Evolutionary conservation across 2,329 filamentous ascomycete genomes (phyloP).

Genomic region (Neospermospora avenae): DNA sequence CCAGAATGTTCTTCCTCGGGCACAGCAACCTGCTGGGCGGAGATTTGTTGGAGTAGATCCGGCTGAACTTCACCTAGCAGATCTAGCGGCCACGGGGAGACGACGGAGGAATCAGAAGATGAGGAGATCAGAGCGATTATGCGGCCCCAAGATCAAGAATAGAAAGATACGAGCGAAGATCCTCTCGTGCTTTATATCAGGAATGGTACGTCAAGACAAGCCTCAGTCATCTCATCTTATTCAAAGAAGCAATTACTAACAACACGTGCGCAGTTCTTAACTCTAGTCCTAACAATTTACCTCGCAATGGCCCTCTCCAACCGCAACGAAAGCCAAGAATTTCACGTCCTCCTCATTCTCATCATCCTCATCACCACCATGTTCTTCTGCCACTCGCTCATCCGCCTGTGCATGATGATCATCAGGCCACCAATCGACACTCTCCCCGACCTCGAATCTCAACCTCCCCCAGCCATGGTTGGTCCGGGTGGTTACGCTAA

Average conservation of each 20-base stretch:
- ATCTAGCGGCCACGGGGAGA: slow-evolving; percentile 43
- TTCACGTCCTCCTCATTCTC: slow-evolving; percentile 77
- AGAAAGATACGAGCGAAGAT: slow-evolving; percentile 52
- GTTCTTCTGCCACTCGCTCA: slow-evolving; percentile 76
- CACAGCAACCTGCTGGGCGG: slow-evolving; percentile 19
- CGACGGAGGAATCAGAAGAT: slow-evolving; percentile 37
- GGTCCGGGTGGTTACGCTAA: slow-evolving; percentile 64
- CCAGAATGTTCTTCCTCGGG: slow-evolving; percentile 14
- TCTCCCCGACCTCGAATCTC: slow-evolving; percentile 35
- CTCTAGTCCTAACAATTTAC: slow-evolving; percentile 40
- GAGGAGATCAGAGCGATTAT: slow-evolving; percentile 21
- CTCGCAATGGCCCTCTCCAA: slow-evolving; percentile 67
- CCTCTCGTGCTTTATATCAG: slow-evolving; percentile 62
- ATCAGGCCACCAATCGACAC: slow-evolving; percentile 37
- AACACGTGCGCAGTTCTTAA: slow-evolving; percentile 23
- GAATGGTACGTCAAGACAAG: slow-evolving; percentile 38
- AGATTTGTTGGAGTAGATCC: slow-evolving; percentile 44
- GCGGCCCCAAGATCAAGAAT: slow-evolving; percentile 53
- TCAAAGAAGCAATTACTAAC: slow-evolving; percentile 11
- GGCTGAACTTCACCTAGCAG: slow-evolving; percentile 46
- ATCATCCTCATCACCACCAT: slow-evolving; percentile 71
- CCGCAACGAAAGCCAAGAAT: slow-evolving; percentile 61
- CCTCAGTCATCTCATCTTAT: no score
- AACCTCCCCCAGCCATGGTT: slow-evolving; percentile 44
- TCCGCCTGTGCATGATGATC: slow-evolving; percentile 68